Base-by-base conservation (phyloP, 2,329 filamentous ascomycete species). In the Fusarium subtropicale region DNA sequence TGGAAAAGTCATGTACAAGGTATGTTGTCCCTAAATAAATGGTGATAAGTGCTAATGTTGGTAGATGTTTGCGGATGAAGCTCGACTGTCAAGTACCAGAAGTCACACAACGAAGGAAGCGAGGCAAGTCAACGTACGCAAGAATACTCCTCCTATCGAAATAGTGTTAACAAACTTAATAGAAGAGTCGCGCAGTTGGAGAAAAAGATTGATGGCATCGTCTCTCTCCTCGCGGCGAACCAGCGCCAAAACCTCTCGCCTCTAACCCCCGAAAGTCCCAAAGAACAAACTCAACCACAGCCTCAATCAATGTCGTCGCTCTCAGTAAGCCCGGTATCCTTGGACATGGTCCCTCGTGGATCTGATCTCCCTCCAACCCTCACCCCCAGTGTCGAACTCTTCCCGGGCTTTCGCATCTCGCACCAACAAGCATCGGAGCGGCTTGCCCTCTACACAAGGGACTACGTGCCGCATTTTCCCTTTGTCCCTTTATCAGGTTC, bases 131-230 rank as follows among this genome's bases (percentile, higher is more conserved):
- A 34, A 81, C 77, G 79, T 79, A 62, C 16, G 60, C 44, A 71
- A 65, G 2, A 20, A 10, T 22, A 2, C 8, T 15, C 31, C 13
- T 15, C 20, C 8, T 48, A 2, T 39, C 36, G 8, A 5, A n/a
- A 42, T 2, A 28, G 1, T 7, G 26, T 48, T 55, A 33, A 66
- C 41, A 12, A 39, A 10, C 18, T 7, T 8, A n/a, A 30, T 13
- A 81, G 79, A 9, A 76, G 78, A 13, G 79, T 81, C 3, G 78
- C 77, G 8, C 78, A 79, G 39, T 46, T 81, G 4, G 80, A 81
- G 55, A 75, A 78, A 53, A 81, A 80, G 62, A 79, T 81, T 31
- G 79, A 81, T n/a, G 78, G 78, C 39, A 76, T 81, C 24, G 77
- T 81, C 50, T 79, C 76, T 6, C 74, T 81, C 7, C 74, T 81